A percentile compares a stretch with the other conserved stretches of the same genome.
phyloP scores from a whole-genome alignment of 83 land plant genomes.

The Diphasiastrum complanatum region DNA sequence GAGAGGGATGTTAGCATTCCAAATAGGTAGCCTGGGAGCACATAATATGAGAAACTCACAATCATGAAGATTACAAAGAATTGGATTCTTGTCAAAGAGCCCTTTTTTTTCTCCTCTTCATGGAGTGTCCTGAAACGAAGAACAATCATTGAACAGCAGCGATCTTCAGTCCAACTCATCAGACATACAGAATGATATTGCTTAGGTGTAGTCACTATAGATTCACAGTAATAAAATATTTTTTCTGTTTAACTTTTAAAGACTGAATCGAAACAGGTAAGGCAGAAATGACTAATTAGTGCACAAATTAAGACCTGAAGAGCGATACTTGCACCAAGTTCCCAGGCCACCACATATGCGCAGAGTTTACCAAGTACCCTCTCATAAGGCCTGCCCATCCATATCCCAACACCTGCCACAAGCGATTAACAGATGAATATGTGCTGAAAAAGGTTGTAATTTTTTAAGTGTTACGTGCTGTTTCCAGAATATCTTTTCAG shows the following conservation, averaged over 20 bases:
- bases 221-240: not conserved
- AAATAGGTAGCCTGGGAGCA: constrained; percentile 32
- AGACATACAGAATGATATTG: not conserved
- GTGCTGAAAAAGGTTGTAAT: not conserved
- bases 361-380: constrained; percentile 6
- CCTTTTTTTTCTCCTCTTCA: constrained; percentile 36
- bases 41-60: constrained; percentile 33
- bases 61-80: constrained; percentile 24
- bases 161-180: not conserved
- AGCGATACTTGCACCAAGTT: not conserved
- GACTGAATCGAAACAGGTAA: not conserved
- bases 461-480: not conserved
- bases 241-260: not conserved
- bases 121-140: constrained; percentile 42
- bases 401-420: not conserved
- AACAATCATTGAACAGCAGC: not conserved
- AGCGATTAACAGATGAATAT: not conserved
- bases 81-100: constrained; percentile 24
- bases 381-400: not conserved
- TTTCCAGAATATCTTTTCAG: not conserved
- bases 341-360: not conserved
- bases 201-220: not conserved
- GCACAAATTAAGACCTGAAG: not conserved
- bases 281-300: not conserved
- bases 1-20: constrained; percentile 24